phyloP scores from a whole-genome alignment of 179 eudicot species.

The Kewa caespitosa region DNA sequence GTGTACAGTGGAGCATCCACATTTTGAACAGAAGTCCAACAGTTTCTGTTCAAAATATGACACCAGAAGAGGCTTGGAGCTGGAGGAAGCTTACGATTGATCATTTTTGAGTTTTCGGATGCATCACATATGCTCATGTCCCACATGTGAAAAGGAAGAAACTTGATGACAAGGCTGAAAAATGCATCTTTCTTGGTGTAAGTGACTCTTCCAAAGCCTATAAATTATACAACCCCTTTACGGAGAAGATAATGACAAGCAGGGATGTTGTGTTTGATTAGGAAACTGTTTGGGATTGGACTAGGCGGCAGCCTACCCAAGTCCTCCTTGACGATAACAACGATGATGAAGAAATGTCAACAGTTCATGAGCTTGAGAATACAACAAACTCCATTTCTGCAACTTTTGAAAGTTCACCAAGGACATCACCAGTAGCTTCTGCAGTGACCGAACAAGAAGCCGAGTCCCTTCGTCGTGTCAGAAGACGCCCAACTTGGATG shows the following conservation, averaged over 20 bases:
- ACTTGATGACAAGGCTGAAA: constrained; percentile 1
- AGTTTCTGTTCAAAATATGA: constrained; percentile 3
- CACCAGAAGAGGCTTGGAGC: neutral
- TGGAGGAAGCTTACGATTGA: neutral
- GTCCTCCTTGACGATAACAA: neutral
- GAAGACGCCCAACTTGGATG: constrained; percentile 1
- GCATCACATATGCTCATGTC: neutral
- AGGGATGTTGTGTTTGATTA: constrained; percentile 23
- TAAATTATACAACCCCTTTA: constrained; percentile 11
- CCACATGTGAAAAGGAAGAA: constrained; percentile 4
- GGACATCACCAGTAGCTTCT: neutral
- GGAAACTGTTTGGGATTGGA: constrained; percentile 15
- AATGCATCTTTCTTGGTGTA: constrained; percentile 6
- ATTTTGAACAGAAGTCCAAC: neutral
- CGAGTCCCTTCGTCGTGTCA: neutral
- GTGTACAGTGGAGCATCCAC: neutral
- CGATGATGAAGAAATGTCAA: neutral
- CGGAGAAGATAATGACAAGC: constrained; percentile 4
- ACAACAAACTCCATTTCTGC: no score
- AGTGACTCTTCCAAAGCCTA: constrained; percentile 11
- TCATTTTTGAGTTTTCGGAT: neutral
- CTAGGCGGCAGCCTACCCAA: neutral
- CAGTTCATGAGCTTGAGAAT: neutral
- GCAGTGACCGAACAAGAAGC: neutral
- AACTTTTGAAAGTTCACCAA: neutral